These are phyloP conservation scores for Naganishia onofrii DNA, from an alignment of 768 basidiomycete species.

Conservation along the genomic window DNA sequence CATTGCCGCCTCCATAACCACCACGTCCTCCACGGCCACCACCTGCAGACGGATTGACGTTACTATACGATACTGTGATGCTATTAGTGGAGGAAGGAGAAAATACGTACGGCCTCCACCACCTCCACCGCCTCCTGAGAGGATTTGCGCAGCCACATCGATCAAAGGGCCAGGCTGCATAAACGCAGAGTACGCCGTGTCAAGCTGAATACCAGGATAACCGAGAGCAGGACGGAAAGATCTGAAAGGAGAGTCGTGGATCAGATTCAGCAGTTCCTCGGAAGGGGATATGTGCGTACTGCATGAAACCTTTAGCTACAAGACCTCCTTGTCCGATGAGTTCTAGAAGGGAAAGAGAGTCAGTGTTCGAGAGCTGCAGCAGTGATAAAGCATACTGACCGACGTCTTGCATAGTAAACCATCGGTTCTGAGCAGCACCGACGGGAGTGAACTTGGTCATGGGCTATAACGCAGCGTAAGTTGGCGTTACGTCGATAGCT, in stretches of 20 bases:
- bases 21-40: constrained; percentile 32
- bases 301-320: constrained; percentile 51
- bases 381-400: constrained; percentile 14
- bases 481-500: background rate
- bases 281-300: constrained; percentile 34
- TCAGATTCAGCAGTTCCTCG: background rate
- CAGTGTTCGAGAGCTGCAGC: background rate
- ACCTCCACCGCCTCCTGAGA: constrained; percentile 27
- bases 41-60: background rate
- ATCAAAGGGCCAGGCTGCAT: constrained; percentile 46
- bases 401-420: constrained; percentile 44
- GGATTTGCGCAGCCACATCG: constrained; percentile 39
- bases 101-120: constrained; percentile 36
- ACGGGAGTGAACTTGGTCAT: constrained; percentile 27
- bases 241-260: constrained; percentile 28
- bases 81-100: background rate
- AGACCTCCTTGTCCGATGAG: constrained; percentile 46
- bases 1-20: background rate
- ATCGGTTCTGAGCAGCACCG: constrained; percentile 48
- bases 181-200: constrained; percentile 51
- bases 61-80: background rate
- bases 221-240: constrained; percentile 49
- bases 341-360: background rate
- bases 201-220: constrained; percentile 47
- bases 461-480: background rate